Evolutionary conservation across 192 early-diverging fungal species (phyloP), one percentile per base, ranked within the genome.

Genomic region (Mortierella hygrophila): DNA sequence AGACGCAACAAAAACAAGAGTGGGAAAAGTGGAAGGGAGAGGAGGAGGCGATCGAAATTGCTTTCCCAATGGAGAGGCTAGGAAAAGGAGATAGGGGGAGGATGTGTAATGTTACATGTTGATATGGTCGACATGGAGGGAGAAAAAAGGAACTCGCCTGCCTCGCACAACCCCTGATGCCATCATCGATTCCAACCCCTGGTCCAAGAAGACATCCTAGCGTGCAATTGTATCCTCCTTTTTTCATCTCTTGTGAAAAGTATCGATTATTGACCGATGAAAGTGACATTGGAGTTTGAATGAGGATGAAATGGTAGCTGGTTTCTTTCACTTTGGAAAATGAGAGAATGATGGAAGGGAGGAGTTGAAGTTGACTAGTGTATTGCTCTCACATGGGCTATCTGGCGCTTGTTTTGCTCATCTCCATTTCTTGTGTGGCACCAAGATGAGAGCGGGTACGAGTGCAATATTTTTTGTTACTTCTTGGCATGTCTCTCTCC

Each of bases 321-420:
- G 4, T 52, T 40, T 52, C 16, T 16, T 52, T 52, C 49, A 20
- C 18, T 52, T 52, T 21, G 49, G 49, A 21, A 21, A 52, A 52
- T 21, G 49, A 20, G 44, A 46, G 49, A 52, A 52, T 20, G 49
- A 52, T 21, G 16, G 13, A 52, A 52, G 21, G 49, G 20, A 21
- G 49, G 49, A 52, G 49, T 52, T 52, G 18, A 21, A 52, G 49
- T 52, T 52, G 16, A 23, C n/a, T 57, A 57, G 55, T 26, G n/a
- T 26, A 57, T 26, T 57, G 55, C 55, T 57, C 60, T 65, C 60
- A 65, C 60, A 65, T 65, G 60, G 60, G 26, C 60, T 65, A 65
- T 32, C 60, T 65, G 23, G 57, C n/a, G 26, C 26, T 46, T 46
- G 44, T 46, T 13, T 29, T 29, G n/a, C 60, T 65, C 60, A 29